Evolutionary conservation across 1,139 yeast species (phyloP), one percentile per base, ranked within the genome.

Genomic region (Nadsonia starkeyi-henricii): DNA sequence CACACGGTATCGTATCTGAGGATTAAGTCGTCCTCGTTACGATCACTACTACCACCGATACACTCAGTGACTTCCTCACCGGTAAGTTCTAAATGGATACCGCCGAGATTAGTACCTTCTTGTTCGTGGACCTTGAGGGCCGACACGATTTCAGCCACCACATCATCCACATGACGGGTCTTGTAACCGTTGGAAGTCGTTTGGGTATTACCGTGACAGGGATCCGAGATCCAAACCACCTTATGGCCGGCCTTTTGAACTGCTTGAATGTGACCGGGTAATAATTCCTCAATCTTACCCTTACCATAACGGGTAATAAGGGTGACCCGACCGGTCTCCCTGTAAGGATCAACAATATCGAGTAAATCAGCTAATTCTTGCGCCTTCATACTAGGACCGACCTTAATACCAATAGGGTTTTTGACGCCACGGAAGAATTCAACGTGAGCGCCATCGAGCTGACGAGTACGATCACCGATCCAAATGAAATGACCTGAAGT

Each of bases 51-150:
- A 3, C 73, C 73, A 46, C 73, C 73, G 50, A 70, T 64, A 50
- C 73, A 69, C 54, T 69, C 73, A 2, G 73, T 69, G 37, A 69
- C 73, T 2, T 67, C 62, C 49, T 69, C 73, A 9, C 73, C 73
- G 4, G 73, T 69, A 47, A 69, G 60, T 52, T 69, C 73, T 43
- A 69, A 56, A 52, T 69, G 73, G 9, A 70, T 64, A 19, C 74
- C 73, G 47, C 69, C 66, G 47, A 69, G 62, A 47, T 52, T 50
- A 45, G 64, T 62, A 45, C 56, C 61, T 48, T 62, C 57, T 19
- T 57, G 64, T 47, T 54, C 56, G 56, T 70, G 73, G 33, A 70
- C 59, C 44, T 58, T 55, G 26, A 70, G 57, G 2, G 72, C 69
- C 42, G 57, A 58, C 20, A 62, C 54, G 45, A 70, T 60, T 56